Base-by-base conservation (phyloP, 2,329 filamentous ascomycete genomes). In the Bipolaris victoriae region DNA sequence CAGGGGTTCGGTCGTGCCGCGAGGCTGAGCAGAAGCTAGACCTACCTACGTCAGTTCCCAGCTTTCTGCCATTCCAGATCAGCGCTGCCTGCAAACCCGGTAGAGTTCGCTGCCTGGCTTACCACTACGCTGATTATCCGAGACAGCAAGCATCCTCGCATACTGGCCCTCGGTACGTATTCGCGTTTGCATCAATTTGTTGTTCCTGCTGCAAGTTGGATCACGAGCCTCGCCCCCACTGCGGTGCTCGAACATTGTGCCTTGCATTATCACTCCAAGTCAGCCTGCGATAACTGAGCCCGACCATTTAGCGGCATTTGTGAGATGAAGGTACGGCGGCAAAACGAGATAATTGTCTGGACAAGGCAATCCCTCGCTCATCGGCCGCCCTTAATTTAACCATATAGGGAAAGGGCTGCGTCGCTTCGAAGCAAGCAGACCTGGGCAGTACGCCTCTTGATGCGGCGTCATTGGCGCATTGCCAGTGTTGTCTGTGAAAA, bases 201-300 rank as follows among this genome's bases (percentile, higher is more conserved):
- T 58, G 46, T 49, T 52, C 58, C 63, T 62, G 61, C 65, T 64
- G 66, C 63, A 64, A 45, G 51, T 59, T 62, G 57, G 60, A 64
- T 65, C 57, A 66, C 59, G 61, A 65, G 61, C 64, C 61, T 64
- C 57, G 64, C 64, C 67, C 66, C 68, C 52, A 65, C 65, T 67
- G 63, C 63, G 61, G 65, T 71, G 67, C 59, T 57, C 62, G 61
- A 65, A 65, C 61, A 64, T 63, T 65, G 63, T 61, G 66, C 62
- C 63, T 63, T 69, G 63, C 67, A 69, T 63, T 58, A 61, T 62
- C 61, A 61, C 59, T 48, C 45, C 48, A 47, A 56, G 50, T 52
- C 57, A 50, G 53, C 62, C 62, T 39, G 45, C 62, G 57, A 66
- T 61, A 63, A 57, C 53, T 63, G 22, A 37, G 54, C 53, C 57